A percentile compares a stretch with the other conserved stretches of the same genome.
Conservation (phyloP, 208 protist species). For the Entamoeba moshkovskii region DNA sequence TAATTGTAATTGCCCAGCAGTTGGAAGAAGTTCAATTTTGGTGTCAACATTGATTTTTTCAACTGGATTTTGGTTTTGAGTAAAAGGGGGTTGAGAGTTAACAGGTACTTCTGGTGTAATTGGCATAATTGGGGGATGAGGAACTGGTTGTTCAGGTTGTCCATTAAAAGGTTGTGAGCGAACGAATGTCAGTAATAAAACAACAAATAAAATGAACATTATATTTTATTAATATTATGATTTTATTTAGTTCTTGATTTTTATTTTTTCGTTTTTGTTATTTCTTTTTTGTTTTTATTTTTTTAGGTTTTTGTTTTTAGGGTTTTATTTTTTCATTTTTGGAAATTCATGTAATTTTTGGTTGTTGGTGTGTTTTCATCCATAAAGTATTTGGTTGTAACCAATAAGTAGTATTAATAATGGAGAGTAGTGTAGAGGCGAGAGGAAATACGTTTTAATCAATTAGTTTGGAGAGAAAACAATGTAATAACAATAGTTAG, state of each 20-base stretch:
- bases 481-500: too few relatives aligned
- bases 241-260: not conserved
- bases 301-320: not conserved
- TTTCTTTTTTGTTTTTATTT: not conserved
- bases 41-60: not conserved
- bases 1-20: not conserved
- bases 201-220: too few relatives aligned
- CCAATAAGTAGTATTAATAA: too few relatives aligned
- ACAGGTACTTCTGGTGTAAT: not conserved
- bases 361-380: too few relatives aligned
- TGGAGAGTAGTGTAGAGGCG: too few relatives aligned
- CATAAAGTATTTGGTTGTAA: too few relatives aligned
- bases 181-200: not conserved
- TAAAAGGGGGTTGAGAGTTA: not conserved
- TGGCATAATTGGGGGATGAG: not conserved
- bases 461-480: too few relatives aligned
- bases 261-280: not conserved
- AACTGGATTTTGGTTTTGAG: not conserved
- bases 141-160: not conserved
- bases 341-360: too few relatives aligned
- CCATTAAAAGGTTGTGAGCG: not conserved
- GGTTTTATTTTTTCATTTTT: too few relatives aligned
- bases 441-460: too few relatives aligned
- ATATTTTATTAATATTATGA: too few relatives aligned
- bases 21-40: not conserved